phyloP scores from a whole-genome alignment of 441 rosid species.

The Croton laevigatus region DNA sequence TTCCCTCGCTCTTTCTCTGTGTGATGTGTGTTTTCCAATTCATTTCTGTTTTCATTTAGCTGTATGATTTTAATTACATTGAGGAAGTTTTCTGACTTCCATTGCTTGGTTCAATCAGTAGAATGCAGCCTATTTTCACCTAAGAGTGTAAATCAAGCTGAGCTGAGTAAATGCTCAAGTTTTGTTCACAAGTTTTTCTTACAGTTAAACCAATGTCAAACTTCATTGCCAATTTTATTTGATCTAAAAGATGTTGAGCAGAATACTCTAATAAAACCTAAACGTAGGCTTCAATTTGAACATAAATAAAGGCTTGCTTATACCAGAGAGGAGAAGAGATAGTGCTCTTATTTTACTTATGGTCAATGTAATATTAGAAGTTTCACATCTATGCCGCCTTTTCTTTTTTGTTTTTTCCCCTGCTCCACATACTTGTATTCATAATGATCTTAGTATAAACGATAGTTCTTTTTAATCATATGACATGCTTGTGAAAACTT shows the following conservation, averaged over 20 bases:
- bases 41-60: not conserved
- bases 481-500: not conserved
- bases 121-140: not conserved
- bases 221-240: not conserved
- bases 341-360: not conserved
- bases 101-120: not conserved
- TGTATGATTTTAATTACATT: not conserved
- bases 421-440: not conserved
- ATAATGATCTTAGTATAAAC: not conserved
- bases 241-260: not conserved
- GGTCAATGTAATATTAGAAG: not conserved
- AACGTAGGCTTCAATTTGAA: not conserved
- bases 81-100: not conserved
- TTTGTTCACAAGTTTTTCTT: not conserved
- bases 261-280: not conserved
- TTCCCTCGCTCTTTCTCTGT: slow-evolving; percentile 9
- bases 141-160: not conserved
- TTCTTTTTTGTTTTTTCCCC: not conserved
- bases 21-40: not conserved
- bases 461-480: not conserved
- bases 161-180: not conserved
- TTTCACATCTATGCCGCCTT: not conserved
- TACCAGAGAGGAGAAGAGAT: not conserved
- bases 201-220: not conserved
- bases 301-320: not conserved